These are phyloP conservation scores for Endogone sp. DNA, from an alignment of 192 early-diverging fungal genomes.

Conservation along the genomic window DNA sequence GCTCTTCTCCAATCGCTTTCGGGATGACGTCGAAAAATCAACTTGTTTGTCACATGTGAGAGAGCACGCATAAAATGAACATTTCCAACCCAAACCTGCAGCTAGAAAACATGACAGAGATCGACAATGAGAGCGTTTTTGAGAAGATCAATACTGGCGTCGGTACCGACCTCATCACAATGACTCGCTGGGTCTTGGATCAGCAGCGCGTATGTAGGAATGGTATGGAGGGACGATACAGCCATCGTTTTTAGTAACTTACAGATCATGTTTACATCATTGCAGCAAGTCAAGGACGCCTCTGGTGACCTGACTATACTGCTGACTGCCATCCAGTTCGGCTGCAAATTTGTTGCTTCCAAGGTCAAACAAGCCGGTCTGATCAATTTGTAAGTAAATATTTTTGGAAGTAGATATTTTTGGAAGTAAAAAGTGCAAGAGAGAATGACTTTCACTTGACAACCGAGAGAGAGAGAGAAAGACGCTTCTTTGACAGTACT, in stretches of 20 bases:
- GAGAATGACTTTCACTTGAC: not conserved
- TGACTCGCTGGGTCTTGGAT: constrained; percentile 88
- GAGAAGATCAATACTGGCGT: constrained; percentile 28
- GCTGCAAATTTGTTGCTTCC: constrained; percentile 97
- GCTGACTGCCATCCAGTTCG: constrained; percentile 84
- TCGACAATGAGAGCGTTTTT: constrained; percentile 2
- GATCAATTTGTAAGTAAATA: constrained; percentile 76
- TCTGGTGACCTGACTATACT: constrained; percentile 93
- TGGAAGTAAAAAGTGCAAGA: too few relatives aligned
- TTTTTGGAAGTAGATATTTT: too few relatives aligned
- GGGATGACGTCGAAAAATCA: too few relatives aligned
- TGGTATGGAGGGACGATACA: too few relatives aligned
- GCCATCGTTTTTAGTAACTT: too few relatives aligned
- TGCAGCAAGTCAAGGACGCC: constrained; percentile 52
- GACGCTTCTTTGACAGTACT: not conserved
- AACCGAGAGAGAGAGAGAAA: not conserved
- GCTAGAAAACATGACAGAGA: not conserved
- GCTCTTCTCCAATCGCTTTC: too few relatives aligned
- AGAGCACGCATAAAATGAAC: too few relatives aligned
- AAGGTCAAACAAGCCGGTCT: constrained; percentile 96
- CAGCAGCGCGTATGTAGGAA: constrained; percentile 76
- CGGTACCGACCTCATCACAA: constrained; percentile 86
- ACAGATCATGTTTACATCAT: not conserved
- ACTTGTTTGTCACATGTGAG: too few relatives aligned
- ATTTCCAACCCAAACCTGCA: too few relatives aligned